phyloP scores from a whole-genome alignment of 2,329 filamentous ascomycete species.

The Teratosphaeria gauchensis region DNA sequence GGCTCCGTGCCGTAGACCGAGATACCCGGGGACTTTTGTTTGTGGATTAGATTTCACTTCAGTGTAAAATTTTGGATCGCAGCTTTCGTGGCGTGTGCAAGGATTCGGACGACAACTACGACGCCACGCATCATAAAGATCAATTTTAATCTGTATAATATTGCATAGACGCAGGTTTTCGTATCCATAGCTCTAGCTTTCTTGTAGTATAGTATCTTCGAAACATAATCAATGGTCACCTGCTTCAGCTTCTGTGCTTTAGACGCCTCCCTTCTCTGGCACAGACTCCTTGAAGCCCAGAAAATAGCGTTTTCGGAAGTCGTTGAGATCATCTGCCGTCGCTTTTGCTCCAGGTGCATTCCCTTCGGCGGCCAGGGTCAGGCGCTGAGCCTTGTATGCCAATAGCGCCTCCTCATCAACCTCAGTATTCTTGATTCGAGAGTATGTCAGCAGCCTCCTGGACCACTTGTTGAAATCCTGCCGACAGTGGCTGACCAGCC shows the following conservation, averaged over 20 bases:
- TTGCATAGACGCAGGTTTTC: not conserved
- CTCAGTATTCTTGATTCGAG: slow-evolving; percentile 51
- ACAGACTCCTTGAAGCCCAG: slow-evolving; percentile 22
- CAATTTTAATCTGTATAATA: not conserved
- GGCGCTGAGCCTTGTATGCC: slow-evolving; percentile 15
- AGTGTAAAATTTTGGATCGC: not conserved
- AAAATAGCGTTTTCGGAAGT: slow-evolving; percentile 47
- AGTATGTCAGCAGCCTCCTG: slow-evolving; percentile 77
- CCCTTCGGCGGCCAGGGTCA: slow-evolving; percentile 12
- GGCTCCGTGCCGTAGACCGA: not conserved
- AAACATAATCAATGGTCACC: not conserved
- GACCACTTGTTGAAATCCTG: slow-evolving; percentile 94
- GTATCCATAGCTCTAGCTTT: not conserved
- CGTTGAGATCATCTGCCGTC: slow-evolving; percentile 57
- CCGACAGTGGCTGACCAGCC: slow-evolving; percentile 65
- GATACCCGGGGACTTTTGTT: not conserved
- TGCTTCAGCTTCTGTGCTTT: not conserved
- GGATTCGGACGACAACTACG: not conserved
- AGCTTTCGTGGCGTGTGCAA: not conserved
- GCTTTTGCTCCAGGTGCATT: slow-evolving; percentile 31
- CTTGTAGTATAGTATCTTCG: not conserved
- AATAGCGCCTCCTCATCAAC: slow-evolving; percentile 33
- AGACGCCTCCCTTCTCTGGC: not conserved
- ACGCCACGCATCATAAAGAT: not conserved
- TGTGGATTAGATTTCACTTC: not conserved